These are phyloP conservation scores for Houttuynia cordata DNA, from an alignment of 164 flowering plant genomes.

Conservation along the genomic window DNA sequence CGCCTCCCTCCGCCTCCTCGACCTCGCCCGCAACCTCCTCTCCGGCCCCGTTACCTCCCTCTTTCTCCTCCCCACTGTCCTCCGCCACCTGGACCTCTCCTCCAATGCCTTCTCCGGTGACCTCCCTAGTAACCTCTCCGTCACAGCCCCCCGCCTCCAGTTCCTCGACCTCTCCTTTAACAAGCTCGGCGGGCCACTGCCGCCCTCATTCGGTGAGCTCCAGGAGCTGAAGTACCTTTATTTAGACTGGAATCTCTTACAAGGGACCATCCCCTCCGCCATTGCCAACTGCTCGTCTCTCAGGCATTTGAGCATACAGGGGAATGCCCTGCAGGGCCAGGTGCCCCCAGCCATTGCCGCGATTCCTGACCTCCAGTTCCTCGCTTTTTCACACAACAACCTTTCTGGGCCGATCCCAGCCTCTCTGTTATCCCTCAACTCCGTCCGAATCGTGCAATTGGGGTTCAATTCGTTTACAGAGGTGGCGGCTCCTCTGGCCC, in stretches of 20 bases:
- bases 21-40: constrained; percentile 30
- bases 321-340: constrained; percentile 44
- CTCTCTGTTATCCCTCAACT: constrained; percentile 33
- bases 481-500: constrained; percentile 21
- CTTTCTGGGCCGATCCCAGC: constrained; percentile 56
- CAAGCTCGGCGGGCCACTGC: constrained; percentile 47
- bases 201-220: constrained; percentile 48
- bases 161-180: constrained; percentile 64
- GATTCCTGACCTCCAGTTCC: constrained; percentile 40
- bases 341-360: constrained; percentile 50
- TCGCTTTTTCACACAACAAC: constrained; percentile 49
- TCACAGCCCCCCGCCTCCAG: constrained; percentile 19
- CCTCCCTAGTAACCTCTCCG: constrained; percentile 34
- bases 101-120: constrained; percentile 58
- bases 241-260: constrained; percentile 50
- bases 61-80: constrained; percentile 18
- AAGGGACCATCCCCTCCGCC: constrained; percentile 74
- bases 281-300: constrained; percentile 64
- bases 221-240: constrained; percentile 49
- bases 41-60: constrained; percentile 25
- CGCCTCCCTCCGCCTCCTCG: constrained; percentile 27
- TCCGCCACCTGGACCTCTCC: constrained; percentile 37
- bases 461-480: constrained; percentile 66
- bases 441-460: constrained; percentile 40
- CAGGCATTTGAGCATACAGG: constrained; percentile 55